These are phyloP conservation scores for Crucibulum laeve DNA, from an alignment of 768 basidiomycete species.

Conservation along the genomic window DNA sequence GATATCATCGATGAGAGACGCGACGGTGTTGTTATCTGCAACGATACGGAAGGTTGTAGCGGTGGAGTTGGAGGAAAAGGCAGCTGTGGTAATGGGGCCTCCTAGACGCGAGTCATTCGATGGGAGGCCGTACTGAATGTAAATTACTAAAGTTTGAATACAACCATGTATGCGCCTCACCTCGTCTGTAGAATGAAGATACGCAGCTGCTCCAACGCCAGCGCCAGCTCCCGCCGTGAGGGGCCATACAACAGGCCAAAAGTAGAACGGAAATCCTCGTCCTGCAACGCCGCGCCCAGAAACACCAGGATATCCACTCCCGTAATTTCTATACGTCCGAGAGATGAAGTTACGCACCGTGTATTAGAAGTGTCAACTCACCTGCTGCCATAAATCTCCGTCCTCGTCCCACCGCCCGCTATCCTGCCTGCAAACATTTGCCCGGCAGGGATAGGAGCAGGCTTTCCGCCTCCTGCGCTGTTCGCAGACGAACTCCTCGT, in stretches of 20 bases:
- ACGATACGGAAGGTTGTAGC: slow-evolving; percentile 37
- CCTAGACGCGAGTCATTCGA: slow-evolving; percentile 42
- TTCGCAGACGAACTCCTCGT: no score
- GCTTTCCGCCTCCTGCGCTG: no score
- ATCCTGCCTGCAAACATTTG: slow-evolving; percentile 9
- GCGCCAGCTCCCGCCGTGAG: slow-evolving; percentile 15
- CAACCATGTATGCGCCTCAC: no score
- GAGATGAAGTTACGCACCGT: no score
- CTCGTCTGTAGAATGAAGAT: slow-evolving; percentile 8
- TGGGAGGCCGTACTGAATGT: slow-evolving; percentile 45
- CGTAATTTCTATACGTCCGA: no score
- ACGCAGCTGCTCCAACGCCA: slow-evolving; percentile 14
- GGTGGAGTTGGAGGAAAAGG: slow-evolving; percentile 31
- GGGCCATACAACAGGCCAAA: slow-evolving; percentile 59
- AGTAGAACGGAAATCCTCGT: slow-evolving; percentile 58
- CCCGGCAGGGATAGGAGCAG: slow-evolving; percentile 6
- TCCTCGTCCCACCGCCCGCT: slow-evolving; percentile 36
- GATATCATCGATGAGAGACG: slow-evolving; percentile 32
- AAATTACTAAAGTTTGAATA: no score
- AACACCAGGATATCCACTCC: background rate
- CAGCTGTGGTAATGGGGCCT: slow-evolving; percentile 32
- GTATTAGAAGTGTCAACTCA: slow-evolving; percentile 13
- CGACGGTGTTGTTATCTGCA: slow-evolving; percentile 41
- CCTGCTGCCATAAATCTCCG: slow-evolving; percentile 34
- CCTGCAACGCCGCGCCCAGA: slow-evolving; percentile 40